These are phyloP conservation scores for Zopfochytrium polystomum DNA, from an alignment of 371 early-diverging fungal genomes.

Conservation along the genomic window DNA sequence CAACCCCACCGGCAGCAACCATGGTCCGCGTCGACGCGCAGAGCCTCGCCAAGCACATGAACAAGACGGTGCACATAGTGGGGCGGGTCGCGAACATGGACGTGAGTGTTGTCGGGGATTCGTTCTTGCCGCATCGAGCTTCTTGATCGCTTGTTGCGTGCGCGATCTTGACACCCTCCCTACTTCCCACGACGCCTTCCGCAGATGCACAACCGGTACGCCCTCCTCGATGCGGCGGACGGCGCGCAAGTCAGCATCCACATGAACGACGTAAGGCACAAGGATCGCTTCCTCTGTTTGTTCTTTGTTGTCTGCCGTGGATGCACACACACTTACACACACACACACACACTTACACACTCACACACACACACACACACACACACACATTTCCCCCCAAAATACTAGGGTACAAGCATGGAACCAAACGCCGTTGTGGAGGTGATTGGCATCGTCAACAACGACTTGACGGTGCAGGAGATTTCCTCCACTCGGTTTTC, in stretches of 20 bases:
- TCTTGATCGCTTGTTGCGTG: not conserved
- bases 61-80: constrained; percentile 21
- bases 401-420: constrained; percentile 22
- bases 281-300: not conserved
- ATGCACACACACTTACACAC: too few relatives aligned
- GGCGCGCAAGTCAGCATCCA: constrained; percentile 12
- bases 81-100: constrained; percentile 18
- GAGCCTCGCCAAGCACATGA: constrained; percentile 15
- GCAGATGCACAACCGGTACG: not conserved
- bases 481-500: constrained; percentile 15
- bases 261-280: not conserved
- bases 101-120: constrained; percentile 4
- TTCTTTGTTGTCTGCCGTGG: not conserved
- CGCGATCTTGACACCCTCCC: not conserved
- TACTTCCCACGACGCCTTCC: not conserved
- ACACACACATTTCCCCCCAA: constrained; percentile 1
- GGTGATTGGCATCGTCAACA: constrained; percentile 21
- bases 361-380: not conserved
- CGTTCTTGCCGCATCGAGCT: not conserved
- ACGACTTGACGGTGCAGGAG: constrained; percentile 22
- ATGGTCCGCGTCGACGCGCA: constrained; percentile 20
- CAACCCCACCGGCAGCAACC: too few relatives aligned
- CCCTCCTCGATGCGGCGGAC: not conserved
- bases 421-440: constrained; percentile 24
- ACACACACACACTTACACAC: too few relatives aligned